Evolutionary conservation across 1,139 yeast species (phyloP).

Genomic region (Geotrichum candidum): DNA sequence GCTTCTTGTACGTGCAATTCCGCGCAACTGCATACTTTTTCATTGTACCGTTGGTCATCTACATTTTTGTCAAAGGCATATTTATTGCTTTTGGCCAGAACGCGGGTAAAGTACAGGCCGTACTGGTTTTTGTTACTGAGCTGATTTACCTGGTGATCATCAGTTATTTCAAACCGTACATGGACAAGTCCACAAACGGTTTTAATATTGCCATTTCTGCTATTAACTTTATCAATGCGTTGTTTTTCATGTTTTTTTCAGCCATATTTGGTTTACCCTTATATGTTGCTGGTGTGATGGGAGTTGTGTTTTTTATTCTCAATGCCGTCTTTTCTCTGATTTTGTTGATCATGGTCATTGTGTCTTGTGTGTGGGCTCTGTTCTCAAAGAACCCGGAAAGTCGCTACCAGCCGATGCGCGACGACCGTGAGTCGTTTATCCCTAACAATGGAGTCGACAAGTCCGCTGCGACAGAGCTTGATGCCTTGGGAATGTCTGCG

Average conservation of each 20-base stretch:
- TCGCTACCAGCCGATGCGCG: conserved; percentile 93
- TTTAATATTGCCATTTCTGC: conserved; percentile 83
- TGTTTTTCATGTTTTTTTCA: conserved; percentile 85
- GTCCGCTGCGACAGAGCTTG: conserved; percentile 60
- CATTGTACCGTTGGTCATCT: conserved; percentile 56
- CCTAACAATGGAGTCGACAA: conserved; percentile 49
- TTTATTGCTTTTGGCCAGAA: conserved; percentile 82
- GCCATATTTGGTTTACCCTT: conserved; percentile 78
- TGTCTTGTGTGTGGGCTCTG: conserved; percentile 79
- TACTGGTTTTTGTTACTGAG: conserved; percentile 70
- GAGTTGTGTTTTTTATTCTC: conserved; percentile 80
- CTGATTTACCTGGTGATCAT: conserved; percentile 56
- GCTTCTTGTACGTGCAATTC: conserved; percentile 86
- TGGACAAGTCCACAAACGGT: conserved; percentile 91
- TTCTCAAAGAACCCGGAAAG: conserved; percentile 90
- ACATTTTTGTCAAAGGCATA: conserved; percentile 67
- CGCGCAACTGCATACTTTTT: conserved; percentile 86
- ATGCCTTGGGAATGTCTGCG: conserved; percentile 85
- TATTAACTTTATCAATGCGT: conserved; percentile 71
- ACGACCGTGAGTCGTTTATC: conserved; percentile 87
- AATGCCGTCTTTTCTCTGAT: conserved; percentile 87
- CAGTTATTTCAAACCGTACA: conserved; percentile 74
- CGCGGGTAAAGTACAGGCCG: conserved; percentile 75
- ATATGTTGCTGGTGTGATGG: conserved; percentile 86
- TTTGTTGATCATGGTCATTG: conserved; percentile 74